Percentiles rank a stretch among this genome's conserved stretches.
Evolutionary conservation across 2,329 filamentous ascomycete genomes (phyloP).

Genomic region (Aspergillus sp.): DNA sequence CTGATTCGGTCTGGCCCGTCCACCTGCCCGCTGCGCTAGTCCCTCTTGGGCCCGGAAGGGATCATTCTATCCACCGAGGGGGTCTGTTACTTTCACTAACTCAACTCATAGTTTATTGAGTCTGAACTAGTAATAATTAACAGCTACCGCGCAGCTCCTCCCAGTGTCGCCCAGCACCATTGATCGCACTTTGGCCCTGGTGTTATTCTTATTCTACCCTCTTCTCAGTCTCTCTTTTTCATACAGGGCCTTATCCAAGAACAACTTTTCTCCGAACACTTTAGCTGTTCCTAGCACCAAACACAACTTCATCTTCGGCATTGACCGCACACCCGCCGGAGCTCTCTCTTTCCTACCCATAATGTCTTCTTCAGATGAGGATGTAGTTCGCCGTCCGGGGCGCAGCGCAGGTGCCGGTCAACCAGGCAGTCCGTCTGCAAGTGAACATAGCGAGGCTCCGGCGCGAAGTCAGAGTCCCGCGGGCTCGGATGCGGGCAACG

Average conservation of each 20-base stretch:
- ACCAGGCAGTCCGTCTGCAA: conserved; percentile 24
- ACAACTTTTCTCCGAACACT: not conserved
- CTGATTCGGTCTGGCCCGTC: conserved; percentile 24
- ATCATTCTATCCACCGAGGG: conserved; percentile 23
- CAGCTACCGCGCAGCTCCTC: too few relatives aligned
- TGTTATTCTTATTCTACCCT: not conserved
- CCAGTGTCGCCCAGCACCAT: not conserved
- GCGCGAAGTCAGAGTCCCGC: conserved; percentile 27
- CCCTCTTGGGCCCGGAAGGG: conserved; percentile 26
- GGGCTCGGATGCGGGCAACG: conserved; percentile 32
- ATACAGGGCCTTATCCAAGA: not conserved
- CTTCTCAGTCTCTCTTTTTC: not conserved
- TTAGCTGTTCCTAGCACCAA: not conserved
- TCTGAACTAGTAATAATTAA: too few relatives aligned
- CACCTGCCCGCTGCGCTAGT: conserved; percentile 24
- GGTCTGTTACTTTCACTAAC: not conserved
- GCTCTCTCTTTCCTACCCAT: not conserved
- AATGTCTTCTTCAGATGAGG: conserved; percentile 45
- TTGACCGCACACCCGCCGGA: not conserved
- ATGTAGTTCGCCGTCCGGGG: conserved; percentile 39
- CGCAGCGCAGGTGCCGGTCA: conserved; percentile 28
- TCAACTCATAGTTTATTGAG: too few relatives aligned
- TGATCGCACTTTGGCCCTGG: not conserved
- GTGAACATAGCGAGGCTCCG: conserved; percentile 23
- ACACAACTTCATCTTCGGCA: not conserved